Evolutionary conservation across 257 asterid species (phyloP).

Genomic region (Solanum virginianum): DNA sequence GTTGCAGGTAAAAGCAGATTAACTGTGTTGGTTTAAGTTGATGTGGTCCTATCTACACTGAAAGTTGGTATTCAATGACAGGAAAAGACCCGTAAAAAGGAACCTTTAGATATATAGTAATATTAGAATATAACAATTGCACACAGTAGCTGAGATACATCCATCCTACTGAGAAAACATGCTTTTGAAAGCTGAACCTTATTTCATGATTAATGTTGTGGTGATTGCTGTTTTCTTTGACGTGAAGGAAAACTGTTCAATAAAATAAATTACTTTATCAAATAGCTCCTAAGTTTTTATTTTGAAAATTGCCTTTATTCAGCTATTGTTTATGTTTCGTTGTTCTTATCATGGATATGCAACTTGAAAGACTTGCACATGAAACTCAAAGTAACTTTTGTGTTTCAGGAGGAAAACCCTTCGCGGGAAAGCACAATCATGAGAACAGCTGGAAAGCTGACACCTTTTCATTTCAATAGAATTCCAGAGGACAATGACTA

Average conservation of each 20-base stretch:
- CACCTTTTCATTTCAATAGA: conserved; percentile 70
- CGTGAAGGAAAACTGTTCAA: background rate
- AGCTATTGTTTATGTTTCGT: background rate
- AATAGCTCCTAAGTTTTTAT: background rate
- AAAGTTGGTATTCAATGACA: background rate
- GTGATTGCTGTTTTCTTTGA: background rate
- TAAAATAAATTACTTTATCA: background rate
- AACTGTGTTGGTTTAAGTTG: background rate
- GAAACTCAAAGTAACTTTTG: background rate
- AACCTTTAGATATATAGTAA: too few relatives aligned
- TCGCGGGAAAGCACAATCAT: conserved; percentile 91
- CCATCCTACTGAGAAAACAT: background rate
- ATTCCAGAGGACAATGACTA: conserved; percentile 49
- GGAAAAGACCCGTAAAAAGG: background rate
- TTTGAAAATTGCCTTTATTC: background rate
- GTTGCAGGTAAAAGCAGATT: conserved; percentile 46
- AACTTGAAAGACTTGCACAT: background rate
- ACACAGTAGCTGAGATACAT: background rate
- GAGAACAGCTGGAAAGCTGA: conserved; percentile 90
- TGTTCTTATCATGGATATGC: background rate
- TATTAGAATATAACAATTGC: background rate
- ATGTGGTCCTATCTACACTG: background rate
- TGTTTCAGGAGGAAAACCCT: conserved; percentile 75
- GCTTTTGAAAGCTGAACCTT: background rate
- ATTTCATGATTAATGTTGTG: background rate